phyloP scores from a whole-genome alignment of 306 rosid genomes.

The Sophora flavescens region DNA sequence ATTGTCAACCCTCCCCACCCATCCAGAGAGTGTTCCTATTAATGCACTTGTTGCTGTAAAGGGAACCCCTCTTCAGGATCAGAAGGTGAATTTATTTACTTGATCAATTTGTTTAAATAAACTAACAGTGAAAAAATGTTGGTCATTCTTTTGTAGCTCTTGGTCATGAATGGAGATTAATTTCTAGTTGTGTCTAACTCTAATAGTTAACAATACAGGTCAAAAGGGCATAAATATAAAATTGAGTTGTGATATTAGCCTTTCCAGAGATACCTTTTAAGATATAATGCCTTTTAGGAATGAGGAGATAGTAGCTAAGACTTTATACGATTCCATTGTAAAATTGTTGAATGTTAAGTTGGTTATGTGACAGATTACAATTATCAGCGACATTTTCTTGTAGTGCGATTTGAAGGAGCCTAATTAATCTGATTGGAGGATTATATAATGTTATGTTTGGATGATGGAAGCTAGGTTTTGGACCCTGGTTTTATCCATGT shows the following conservation, averaged over 20 bases:
- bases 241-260: constrained; percentile 29
- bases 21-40: constrained; percentile 98
- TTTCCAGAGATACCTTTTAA: background rate
- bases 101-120: constrained; percentile 10
- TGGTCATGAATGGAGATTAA: constrained; percentile 19
- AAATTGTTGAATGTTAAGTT: background rate
- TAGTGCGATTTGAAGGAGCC: background rate
- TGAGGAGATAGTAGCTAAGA: background rate
- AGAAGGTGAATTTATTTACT: constrained; percentile 62
- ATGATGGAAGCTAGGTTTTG: constrained; percentile 13
- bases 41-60: constrained; percentile 89
- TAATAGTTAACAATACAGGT: background rate
- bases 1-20: constrained; percentile 90
- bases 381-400: constrained; percentile 2
- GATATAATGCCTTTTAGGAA: background rate
- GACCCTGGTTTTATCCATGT: background rate
- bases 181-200: background rate
- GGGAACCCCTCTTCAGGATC: constrained; percentile 96
- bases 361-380: background rate
- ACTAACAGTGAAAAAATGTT: background rate
- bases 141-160: constrained; percentile 1
- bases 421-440: background rate
- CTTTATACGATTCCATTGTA: background rate
- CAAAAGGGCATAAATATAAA: background rate
- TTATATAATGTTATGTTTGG: constrained; percentile 4